Percentiles rank a stretch among this genome's conserved stretches.
phyloP scores from a whole-genome alignment of 495 filamentous ascomycete genomes.

The Tuber borchii region DNA sequence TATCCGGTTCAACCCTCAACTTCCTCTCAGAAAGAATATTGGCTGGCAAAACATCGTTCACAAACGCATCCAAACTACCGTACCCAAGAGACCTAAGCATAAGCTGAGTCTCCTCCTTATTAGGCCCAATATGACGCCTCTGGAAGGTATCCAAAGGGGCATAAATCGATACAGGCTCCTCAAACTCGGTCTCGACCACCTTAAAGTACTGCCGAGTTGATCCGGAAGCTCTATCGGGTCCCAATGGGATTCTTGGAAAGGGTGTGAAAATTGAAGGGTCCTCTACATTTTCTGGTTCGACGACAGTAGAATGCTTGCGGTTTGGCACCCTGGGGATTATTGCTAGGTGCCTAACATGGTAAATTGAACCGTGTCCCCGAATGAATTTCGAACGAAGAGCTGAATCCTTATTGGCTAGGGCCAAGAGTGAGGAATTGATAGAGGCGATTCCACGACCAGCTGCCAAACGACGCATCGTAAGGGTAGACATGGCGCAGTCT shows the following conservation, averaged over 20 bases:
- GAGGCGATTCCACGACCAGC: neutral
- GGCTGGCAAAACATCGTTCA: constrained; percentile 74
- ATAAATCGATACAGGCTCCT: constrained; percentile 42
- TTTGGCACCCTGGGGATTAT: neutral
- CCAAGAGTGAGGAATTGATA: neutral
- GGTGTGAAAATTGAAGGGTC: neutral
- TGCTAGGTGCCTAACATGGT: neutral
- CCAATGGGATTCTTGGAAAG: neutral
- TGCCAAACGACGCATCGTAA: neutral
- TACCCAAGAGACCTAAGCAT: constrained; percentile 79
- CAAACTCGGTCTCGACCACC: constrained; percentile 17
- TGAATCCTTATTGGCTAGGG: neutral
- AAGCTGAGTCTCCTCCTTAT: constrained; percentile 58
- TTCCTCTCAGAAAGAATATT: constrained; percentile 67
- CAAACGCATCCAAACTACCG: constrained; percentile 73
- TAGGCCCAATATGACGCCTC: constrained; percentile 90
- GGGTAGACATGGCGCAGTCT: neutral
- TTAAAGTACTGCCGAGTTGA: neutral
- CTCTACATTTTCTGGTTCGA: neutral
- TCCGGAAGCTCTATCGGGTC: neutral
- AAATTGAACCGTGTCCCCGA: neutral
- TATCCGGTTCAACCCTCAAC: constrained; percentile 44
- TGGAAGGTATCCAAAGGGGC: constrained; percentile 60
- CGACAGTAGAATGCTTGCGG: neutral
- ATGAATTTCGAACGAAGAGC: neutral